Percentiles rank a stretch among this genome's conserved stretches.
Conservation (phyloP, 768 basidiomycete species). For the Boletus patriciae region DNA sequence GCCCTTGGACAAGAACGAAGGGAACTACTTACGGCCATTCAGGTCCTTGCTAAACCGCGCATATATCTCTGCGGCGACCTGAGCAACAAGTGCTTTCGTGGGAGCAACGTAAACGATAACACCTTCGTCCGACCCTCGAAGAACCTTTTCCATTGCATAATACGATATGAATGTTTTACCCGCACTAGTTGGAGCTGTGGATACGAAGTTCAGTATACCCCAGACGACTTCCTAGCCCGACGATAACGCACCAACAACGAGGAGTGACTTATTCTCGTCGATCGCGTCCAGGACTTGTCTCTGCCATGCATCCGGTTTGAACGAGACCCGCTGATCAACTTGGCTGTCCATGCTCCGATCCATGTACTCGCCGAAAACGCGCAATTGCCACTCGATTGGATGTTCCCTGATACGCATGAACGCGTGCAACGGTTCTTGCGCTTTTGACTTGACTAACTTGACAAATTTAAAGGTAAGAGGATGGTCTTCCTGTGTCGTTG, state of each 20-base stretch:
- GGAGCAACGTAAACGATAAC: constrained; percentile 74
- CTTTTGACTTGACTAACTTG: constrained; percentile 52
- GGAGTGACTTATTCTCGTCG: constrained; percentile 56
- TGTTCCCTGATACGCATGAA: constrained; percentile 60
- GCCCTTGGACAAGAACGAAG: background rate
- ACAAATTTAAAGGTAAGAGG: constrained; percentile 51
- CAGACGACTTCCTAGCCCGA: background rate
- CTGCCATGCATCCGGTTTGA: constrained; percentile 74
- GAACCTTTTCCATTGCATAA: constrained; percentile 72
- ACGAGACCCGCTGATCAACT: constrained; percentile 56
- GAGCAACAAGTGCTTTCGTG: constrained; percentile 71
- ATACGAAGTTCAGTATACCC: background rate
- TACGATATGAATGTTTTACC: constrained; percentile 79
- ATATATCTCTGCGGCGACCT: constrained; percentile 74
- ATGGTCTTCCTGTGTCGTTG: constrained; percentile 23
- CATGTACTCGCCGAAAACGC: constrained; percentile 71
- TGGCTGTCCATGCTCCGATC: constrained; percentile 68
- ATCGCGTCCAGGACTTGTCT: constrained; percentile 62
- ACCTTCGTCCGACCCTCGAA: constrained; percentile 62
- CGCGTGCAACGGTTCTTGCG: constrained; percentile 38
- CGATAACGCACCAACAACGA: constrained; percentile 55
- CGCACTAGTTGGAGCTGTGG: constrained; percentile 63
- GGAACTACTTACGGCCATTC: constrained; percentile 40
- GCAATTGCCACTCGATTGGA: constrained; percentile 64
- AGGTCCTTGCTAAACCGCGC: constrained; percentile 62